Evolutionary conservation across 202 grass and related monocot genomes (phyloP).

Genomic region (Panicum virgatum): DNA sequence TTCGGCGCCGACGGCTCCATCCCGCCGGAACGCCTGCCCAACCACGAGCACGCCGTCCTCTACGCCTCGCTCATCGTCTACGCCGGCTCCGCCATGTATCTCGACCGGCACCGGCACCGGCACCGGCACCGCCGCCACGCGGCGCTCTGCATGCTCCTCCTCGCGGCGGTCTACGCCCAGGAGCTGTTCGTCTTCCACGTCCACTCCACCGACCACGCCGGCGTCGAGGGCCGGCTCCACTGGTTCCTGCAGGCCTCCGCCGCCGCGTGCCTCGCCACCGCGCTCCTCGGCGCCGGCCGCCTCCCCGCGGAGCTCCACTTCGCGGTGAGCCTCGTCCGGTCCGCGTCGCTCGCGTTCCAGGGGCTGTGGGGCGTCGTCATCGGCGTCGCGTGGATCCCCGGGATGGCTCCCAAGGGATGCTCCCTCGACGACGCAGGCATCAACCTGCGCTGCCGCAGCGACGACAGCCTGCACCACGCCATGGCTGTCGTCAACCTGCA

Average conservation of each 20-base stretch:
- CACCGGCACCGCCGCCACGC: background rate
- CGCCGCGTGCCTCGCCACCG: slow-evolving; percentile 41
- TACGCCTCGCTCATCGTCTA: slow-evolving; percentile 54
- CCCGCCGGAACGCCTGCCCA: slow-evolving; percentile 59
- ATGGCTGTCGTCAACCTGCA: slow-evolving; percentile 58
- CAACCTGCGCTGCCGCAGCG: slow-evolving; percentile 40
- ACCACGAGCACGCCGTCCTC: slow-evolving; percentile 74
- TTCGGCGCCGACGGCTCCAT: slow-evolving; percentile 63
- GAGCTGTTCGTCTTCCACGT: slow-evolving; percentile 67
- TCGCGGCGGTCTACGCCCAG: slow-evolving; percentile 53
- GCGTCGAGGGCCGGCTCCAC: slow-evolving; percentile 67
- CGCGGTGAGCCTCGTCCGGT: slow-evolving; percentile 44
- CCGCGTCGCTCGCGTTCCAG: slow-evolving; percentile 54
- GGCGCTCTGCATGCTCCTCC: slow-evolving; percentile 38
- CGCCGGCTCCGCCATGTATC: slow-evolving; percentile 38
- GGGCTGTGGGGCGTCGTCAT: slow-evolving; percentile 56
- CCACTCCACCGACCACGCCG: slow-evolving; percentile 61
- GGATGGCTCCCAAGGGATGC: slow-evolving; percentile 40
- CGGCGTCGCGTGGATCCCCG: slow-evolving; percentile 56
- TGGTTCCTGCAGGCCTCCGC: slow-evolving; percentile 52
- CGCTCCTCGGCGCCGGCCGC: slow-evolving; percentile 43
- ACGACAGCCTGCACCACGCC: slow-evolving; percentile 45
- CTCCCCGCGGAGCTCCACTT: slow-evolving; percentile 48
- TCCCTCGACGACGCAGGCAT: slow-evolving; percentile 49
- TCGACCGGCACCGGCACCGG: slow-evolving; percentile 46